Base-by-base conservation (phyloP, 2,329 filamentous ascomycete genomes). In the Ceratocystis albifundus region DNA sequence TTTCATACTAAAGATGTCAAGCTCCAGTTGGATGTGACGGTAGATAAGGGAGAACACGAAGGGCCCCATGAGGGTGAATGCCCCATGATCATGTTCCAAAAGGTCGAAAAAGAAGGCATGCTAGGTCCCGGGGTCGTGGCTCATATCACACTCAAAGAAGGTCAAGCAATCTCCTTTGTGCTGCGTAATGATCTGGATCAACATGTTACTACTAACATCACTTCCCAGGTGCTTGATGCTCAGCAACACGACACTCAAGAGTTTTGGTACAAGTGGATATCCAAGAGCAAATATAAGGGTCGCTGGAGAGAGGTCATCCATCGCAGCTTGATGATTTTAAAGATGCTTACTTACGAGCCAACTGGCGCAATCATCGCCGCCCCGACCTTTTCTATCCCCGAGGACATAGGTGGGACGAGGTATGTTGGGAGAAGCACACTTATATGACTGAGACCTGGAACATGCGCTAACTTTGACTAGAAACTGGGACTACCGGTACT, bases 281-380 rank as follows among this genome's bases (percentile, higher is more conserved):
- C 81, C 4, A 84, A 86, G 72, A 87, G 84, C 73, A 84, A 80
- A 69, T 91, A 90, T 74, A 84, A 83, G 67, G 88, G 88, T 4
- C 81, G 84, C 44, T 91, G 88, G 82, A 80, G 86, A 65, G 87
- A 90, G 73, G 84, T 88, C 2, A 86, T 91, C 4, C 79, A 80
- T 30, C 80, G 88, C 66, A 90, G 87, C 71, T 76, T 91, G 63
- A 82, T 91, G 78, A 84, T 90, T 65, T 75, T 91, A 57, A 91
- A 91, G 74, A 79, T 91, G 75, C 78, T 91, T 70, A 90, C 88
- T 0, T 91, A 86, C 70, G 88, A 91, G 71, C 88, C 88, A 0
- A 91, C 88, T 0, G 88, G 88, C 1, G 88, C 88, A 7, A 90
- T 91, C 63, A 80, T 90, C 44, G 88, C 88, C 0, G 82, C 88